phyloP scores from a whole-genome alignment of 192 early-diverging fungal genomes.

The Phycomyces nitens region DNA sequence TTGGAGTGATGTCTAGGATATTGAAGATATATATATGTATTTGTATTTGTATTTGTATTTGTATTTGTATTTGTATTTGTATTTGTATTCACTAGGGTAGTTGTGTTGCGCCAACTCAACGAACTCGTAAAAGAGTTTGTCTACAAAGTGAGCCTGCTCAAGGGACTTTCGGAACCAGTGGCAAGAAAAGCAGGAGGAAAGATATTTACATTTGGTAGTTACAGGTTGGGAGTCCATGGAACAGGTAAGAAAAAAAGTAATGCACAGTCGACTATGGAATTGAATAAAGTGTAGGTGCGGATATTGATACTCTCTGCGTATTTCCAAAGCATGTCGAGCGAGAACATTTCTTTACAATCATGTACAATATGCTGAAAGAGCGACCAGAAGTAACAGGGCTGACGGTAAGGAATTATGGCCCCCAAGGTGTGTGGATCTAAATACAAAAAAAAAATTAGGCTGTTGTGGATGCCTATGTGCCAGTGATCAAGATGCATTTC shows the following conservation, averaged over 20 bases:
- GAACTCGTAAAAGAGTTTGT: slow-evolving; percentile 91
- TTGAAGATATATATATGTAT: too few relatives aligned
- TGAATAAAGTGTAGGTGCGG: slow-evolving; percentile 56
- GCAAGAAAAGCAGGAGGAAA: slow-evolving; percentile 90
- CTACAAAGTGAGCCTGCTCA: slow-evolving; percentile 57
- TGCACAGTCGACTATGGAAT: background rate
- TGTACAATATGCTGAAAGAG: slow-evolving; percentile 78
- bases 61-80: background rate
- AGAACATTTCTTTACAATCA: slow-evolving; percentile 89
- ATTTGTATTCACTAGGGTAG: slow-evolving; percentile 45
- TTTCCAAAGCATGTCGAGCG: slow-evolving; percentile 83
- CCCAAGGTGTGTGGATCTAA: too few relatives aligned
- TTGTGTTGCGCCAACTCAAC: slow-evolving; percentile 84
- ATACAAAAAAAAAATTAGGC: slow-evolving; percentile 32
- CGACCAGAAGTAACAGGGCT: slow-evolving; percentile 83
- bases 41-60: too few relatives aligned
- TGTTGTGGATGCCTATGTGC: slow-evolving; percentile 89
- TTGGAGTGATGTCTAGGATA: too few relatives aligned
- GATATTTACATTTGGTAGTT: slow-evolving; percentile 97
- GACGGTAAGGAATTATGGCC: slow-evolving; percentile 41
- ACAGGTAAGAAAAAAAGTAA: slow-evolving; percentile 50
- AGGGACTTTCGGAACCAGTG: slow-evolving; percentile 72
- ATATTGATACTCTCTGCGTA: slow-evolving; percentile 98
- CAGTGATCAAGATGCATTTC: slow-evolving; percentile 93
- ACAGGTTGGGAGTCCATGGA: slow-evolving; percentile 90